Conservation (phyloP, 106 monocot genomes). For the Allium sativum region DNA sequence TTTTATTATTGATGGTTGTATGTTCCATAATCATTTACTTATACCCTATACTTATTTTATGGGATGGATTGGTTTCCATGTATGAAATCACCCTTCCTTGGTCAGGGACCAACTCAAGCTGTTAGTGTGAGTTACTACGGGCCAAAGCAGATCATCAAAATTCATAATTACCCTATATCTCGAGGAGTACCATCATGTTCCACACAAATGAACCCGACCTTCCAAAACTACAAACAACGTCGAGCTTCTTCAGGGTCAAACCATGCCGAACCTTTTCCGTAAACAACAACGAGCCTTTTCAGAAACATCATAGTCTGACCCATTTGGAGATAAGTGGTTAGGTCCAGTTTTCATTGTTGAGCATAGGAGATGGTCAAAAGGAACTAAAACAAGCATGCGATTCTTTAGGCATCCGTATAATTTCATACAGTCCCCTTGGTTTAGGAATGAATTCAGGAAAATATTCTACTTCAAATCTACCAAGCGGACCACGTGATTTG, state of each 20-base stretch:
- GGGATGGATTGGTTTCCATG: no score
- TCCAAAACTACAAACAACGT: no score
- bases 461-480: conserved; percentile 66
- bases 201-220: no score
- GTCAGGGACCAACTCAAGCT: conserved; percentile 78
- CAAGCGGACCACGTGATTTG: conserved; percentile 76
- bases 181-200: conserved; percentile 85
- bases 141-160: conserved; percentile 84
- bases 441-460: conserved; percentile 91
- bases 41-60: no score
- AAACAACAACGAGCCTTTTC: no score
- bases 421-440: conserved; percentile 96
- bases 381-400: conserved; percentile 82
- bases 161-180: conserved; percentile 60
- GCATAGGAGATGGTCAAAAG: conserved; percentile 67
- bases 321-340: conserved; percentile 17
- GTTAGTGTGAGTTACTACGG: conserved; percentile 99
- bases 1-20: no score
- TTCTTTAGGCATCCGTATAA: conserved; percentile 71
- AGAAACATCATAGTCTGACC: no score
- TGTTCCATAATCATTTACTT: no score
- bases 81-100: no score
- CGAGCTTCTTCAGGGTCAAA: no score
- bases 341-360: conserved; percentile 95
- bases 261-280: no score